These are phyloP conservation scores for Pseudocercospora eumusae DNA, from an alignment of 2,329 filamentous ascomycete genomes.

Conservation along the genomic window DNA sequence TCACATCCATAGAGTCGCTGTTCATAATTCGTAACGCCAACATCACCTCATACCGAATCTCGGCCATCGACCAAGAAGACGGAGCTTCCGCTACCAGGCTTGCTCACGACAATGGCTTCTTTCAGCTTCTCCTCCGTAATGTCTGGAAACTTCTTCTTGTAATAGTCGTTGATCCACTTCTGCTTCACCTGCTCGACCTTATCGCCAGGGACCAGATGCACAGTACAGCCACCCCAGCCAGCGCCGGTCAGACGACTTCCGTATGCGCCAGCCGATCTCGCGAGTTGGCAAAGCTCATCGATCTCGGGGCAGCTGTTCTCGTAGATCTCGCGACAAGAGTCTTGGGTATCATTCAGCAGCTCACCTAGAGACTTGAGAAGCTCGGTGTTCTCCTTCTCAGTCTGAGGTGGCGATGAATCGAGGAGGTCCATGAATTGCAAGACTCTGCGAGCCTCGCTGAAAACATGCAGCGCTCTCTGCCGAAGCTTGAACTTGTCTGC, in stretches of 20 bases:
- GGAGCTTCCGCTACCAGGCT: slow-evolving; percentile 71
- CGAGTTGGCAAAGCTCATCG: slow-evolving; percentile 83
- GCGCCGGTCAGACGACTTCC: slow-evolving; percentile 88
- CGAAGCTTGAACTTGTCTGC: slow-evolving; percentile 84
- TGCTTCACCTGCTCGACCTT: slow-evolving; percentile 76
- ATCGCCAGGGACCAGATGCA: slow-evolving; percentile 84
- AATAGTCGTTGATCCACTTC: slow-evolving; percentile 81
- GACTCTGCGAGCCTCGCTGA: slow-evolving; percentile 83
- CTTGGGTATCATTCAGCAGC: slow-evolving; percentile 86
- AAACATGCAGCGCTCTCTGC: slow-evolving; percentile 87
- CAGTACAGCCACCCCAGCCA: slow-evolving; percentile 94
- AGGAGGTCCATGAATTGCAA: slow-evolving; percentile 79
- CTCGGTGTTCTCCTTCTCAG: slow-evolving; percentile 60
- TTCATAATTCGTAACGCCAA: background rate
- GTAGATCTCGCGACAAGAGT: slow-evolving; percentile 81
- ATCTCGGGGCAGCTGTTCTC: slow-evolving; percentile 91
- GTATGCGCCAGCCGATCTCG: slow-evolving; percentile 74
- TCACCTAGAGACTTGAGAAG: slow-evolving; percentile 73
- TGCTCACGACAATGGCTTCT: slow-evolving; percentile 83
- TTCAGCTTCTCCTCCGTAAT: slow-evolving; percentile 71
- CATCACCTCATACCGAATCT: slow-evolving; percentile 16
- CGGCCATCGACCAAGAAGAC: slow-evolving; percentile 37
- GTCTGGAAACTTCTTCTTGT: slow-evolving; percentile 67
- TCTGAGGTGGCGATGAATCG: slow-evolving; percentile 44
- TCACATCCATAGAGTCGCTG: background rate